Conservation (phyloP, 805 yeast species). For the Scheffersomyces ergatensis region DNA sequence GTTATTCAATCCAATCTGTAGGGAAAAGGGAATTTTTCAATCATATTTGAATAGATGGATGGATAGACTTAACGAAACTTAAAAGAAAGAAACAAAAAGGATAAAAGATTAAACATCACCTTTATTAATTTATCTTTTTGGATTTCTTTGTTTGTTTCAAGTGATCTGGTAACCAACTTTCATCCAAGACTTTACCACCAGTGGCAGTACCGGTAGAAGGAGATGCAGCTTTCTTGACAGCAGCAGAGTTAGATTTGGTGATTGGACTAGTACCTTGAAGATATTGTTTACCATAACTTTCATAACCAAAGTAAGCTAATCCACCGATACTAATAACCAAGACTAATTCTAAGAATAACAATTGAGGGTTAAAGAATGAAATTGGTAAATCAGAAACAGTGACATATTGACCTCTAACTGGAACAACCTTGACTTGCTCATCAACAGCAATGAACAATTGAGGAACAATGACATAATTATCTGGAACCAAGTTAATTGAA, state of each 20-base stretch:
- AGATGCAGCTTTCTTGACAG: slow-evolving; percentile 23
- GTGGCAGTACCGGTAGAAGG: slow-evolving; percentile 13
- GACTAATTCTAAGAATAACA: slow-evolving; percentile 59
- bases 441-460: slow-evolving; percentile 51
- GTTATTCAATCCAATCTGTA: neutral
- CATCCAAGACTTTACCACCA: slow-evolving; percentile 33
- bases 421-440: slow-evolving; percentile 51
- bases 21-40: no score
- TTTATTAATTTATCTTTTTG: slow-evolving; percentile 19
- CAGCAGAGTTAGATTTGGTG: slow-evolving; percentile 15
- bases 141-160: slow-evolving; percentile 34
- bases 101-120: no score
- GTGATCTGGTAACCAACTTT: slow-evolving; percentile 61
- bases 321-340: slow-evolving; percentile 48
- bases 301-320: slow-evolving; percentile 47
- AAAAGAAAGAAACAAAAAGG: no score
- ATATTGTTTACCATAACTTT: slow-evolving; percentile 45
- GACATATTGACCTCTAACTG: slow-evolving; percentile 57
- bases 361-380: slow-evolving; percentile 70
- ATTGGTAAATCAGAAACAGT: slow-evolving; percentile 62
- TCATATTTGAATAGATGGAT: no score
- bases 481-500: slow-evolving; percentile 56
- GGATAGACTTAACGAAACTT: no score
- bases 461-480: slow-evolving; percentile 59
- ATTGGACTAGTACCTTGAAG: slow-evolving; percentile 37